Evolutionary conservation across 495 filamentous ascomycete species (phyloP), one percentile per base, ranked within the genome.

Genomic region (Margaritispora aquatica): DNA sequence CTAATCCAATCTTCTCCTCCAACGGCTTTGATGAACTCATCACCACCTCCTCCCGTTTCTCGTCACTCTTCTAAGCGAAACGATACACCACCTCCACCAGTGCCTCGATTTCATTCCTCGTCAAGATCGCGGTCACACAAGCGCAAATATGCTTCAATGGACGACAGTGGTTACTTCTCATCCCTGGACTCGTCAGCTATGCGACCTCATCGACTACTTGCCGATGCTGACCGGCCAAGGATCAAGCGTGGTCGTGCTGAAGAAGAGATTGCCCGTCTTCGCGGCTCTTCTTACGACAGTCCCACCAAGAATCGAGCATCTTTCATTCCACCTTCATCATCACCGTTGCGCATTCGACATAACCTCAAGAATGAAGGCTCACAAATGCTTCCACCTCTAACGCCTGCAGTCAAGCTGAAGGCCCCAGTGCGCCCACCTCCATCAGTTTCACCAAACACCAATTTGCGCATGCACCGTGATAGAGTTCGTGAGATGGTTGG

Each of bases 111-210:
- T 36, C 73, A 77, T 20, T 73, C 79, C 21, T 83, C 84, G 3
- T 86, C 87, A 20, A 73, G 69, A 27, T 70, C 75, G 44, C 77
- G 74, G 44, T 74, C 78, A 13, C 81, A 84, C 51, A 93, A 89
- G 71, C 84, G 88, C 48, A 92, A 89, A 68, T 81, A 84, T 63
- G 75, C 75, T 2, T 82, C 84, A 15, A 84, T 96, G 75, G 91
- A 96, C 63, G 94, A 98, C 66, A 96, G 92, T 70, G 94, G 94
- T 11, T 98, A 97, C 70, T 96, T 96, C 66, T 98, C 94, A 1
- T 97, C 93, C 0, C 75, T 98, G n/a, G 94, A 97, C 47, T 97
- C 94, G 1, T 97, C 94, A 0, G 90, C 79, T n/a, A 78, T 89
- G 64, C 81, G 92, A 29, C 74, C 73, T 55, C 76, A 75, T 7